Conservation (phyloP, 1,139 yeast species). For the Torulaspora pretoriensis region DNA sequence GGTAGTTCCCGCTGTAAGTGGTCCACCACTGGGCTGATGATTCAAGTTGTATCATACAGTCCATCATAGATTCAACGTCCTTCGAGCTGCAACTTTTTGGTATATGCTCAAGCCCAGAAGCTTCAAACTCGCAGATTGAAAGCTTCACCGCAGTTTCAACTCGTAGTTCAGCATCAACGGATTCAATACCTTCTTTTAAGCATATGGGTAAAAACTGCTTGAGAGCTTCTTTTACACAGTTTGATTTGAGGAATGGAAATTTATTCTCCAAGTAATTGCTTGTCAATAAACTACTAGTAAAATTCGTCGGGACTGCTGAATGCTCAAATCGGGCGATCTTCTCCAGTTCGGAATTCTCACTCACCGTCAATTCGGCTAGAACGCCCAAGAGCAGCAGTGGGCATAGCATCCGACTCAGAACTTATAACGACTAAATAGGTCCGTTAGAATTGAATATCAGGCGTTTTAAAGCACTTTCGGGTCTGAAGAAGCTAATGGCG, state of each 20-base stretch:
- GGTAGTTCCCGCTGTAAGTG: constrained; percentile 54
- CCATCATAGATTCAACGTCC: constrained; percentile 20
- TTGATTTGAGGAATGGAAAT: constrained; percentile 29
- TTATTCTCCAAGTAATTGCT: constrained; percentile 13
- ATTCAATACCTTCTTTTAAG: constrained; percentile 31
- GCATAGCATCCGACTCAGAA: not conserved
- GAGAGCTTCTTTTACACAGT: constrained; percentile 36
- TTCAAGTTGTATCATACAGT: constrained; percentile 44
- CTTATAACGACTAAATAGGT: no score
- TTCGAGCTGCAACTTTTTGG: constrained; percentile 20
- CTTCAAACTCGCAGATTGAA: constrained; percentile 53
- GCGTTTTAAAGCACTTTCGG: no score
- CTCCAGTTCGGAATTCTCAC: constrained; percentile 1
- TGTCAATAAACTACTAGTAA: constrained; percentile 3
- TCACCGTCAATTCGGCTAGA: not conserved
- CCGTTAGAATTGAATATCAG: no score
- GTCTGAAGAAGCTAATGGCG: not conserved
- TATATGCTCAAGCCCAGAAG: constrained; percentile 34
- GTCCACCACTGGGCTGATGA: constrained; percentile 56
- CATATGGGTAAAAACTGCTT: constrained; percentile 33
- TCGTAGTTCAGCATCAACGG: constrained; percentile 29
- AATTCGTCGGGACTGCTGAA: constrained; percentile 2
- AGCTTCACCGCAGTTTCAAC: constrained; percentile 46
- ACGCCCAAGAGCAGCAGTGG: not conserved
- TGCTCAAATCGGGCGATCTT: constrained; percentile 8